These are phyloP conservation scores for Penicillium olsonii DNA, from an alignment of 2,329 filamentous ascomycete genomes.

Conservation along the genomic window DNA sequence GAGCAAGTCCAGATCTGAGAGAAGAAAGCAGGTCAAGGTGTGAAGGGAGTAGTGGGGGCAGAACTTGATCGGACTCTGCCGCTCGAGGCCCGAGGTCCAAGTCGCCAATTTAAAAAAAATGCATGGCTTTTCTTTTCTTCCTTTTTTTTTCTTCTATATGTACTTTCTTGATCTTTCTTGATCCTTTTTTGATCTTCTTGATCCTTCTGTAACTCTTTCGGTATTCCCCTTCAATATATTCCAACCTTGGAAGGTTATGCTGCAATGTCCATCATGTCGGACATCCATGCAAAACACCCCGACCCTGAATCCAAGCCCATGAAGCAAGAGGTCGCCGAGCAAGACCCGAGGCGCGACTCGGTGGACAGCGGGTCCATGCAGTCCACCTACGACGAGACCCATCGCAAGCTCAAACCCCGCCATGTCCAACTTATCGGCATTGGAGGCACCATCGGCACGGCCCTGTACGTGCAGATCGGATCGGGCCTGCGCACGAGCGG, in stretches of 20 bases:
- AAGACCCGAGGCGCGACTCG: constrained; percentile 21
- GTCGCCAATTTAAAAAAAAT: too few species aligned
- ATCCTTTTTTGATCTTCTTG: too few species aligned
- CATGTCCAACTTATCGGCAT: constrained; percentile 52
- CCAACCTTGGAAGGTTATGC: constrained; percentile 4
- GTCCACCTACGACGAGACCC: constrained; percentile 35
- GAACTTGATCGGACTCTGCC: not conserved
- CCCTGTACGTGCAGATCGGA: constrained; percentile 47
- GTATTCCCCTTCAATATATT: too few species aligned
- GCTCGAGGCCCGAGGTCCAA: too few species aligned
- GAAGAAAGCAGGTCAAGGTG: too few species aligned
- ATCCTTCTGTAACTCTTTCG: too few species aligned
- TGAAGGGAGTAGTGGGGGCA: too few species aligned
- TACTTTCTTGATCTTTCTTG: too few species aligned
- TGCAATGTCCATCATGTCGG: constrained; percentile 13
- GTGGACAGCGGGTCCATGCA: constrained; percentile 28
- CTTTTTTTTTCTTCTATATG: too few species aligned
- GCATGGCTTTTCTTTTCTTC: too few species aligned
- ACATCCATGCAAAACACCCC: constrained; percentile 18
- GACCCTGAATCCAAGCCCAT: constrained; percentile 16
- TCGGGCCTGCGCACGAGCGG: constrained; percentile 43
- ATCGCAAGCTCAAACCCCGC: constrained; percentile 46
- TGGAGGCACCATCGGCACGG: constrained; percentile 49
- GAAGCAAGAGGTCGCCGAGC: constrained; percentile 20
- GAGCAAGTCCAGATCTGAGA: too few species aligned